Evolutionary conservation across 768 basidiomycete species (phyloP), one percentile per base, ranked within the genome.

Genomic region (Lepiota subincarnata): DNA sequence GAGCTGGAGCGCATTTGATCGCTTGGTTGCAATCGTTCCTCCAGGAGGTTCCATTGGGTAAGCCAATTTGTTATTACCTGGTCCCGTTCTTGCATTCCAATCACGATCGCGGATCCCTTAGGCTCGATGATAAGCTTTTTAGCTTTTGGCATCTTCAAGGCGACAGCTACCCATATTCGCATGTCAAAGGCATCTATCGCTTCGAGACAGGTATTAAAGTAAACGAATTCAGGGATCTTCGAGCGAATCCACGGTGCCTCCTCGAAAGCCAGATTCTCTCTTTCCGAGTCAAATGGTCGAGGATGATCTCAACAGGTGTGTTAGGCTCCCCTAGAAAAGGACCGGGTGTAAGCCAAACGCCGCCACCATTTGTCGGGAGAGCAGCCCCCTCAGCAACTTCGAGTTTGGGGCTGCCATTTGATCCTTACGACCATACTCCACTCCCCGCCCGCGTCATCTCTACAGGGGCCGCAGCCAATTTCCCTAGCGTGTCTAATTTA

Each of bases 41-140:
- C 90, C 90, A 0, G 91, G 90, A 8, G 91, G 91, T 6, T 89
- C 88, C 0, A 92, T 92, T 52, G 91, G 91, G 87, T 90, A 63
- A 37, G 84, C 72, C 42, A 22, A 8, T 48, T 48, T 38, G 48
- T 20, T 10, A 20, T n/a, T 18, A 20, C 34, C 36, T 37, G 35
- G 19, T 40, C 38, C 22, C 28, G 50, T 37, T 47, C 53, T 11
- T 36, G 11, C 16, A 53, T 37, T 35, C 46, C 48, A 18, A 28
- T 14, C 57, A 20, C 42, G 19, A 44, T 44, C 42, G 6, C 14
- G 14, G 42, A 11, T 22, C 19, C 10, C 42, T n/a, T 6, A 91
- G 89, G n/a, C 81, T 93, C 48, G 92, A 93, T 61, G 90, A 93
- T 73, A 94, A 94, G 64, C 79, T 93, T 1, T 93, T 93, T 69